Evolutionary conservation across 495 filamentous ascomycete genomes (phyloP), one percentile per base, ranked within the genome.

Genomic region (Lineolata rhizophorae): DNA sequence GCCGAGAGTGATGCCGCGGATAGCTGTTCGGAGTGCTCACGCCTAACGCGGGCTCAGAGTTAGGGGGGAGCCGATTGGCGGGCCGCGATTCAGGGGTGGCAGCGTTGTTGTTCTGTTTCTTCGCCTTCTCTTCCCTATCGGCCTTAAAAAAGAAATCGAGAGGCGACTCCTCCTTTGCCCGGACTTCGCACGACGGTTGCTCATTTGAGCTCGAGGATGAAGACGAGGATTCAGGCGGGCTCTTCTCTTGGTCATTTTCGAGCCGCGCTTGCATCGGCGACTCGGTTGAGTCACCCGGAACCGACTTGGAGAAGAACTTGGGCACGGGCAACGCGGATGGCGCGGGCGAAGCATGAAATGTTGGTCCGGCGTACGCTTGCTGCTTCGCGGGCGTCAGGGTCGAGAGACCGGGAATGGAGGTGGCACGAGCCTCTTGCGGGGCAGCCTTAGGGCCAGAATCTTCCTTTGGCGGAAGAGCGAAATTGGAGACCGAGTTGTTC

Each of bases 331-430:
- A 64, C n/a, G 80, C 68, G 2, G 83, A 85, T 2, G 90, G 77
- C 2, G 83, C 84, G 10, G 87, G 87, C 2, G 87, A 99, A 8
- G 80, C 76, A 48, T 94, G 85, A 51, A 99, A 99, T 0, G 80
- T 90, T 11, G 84, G 78, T 11, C 87, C 87, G 10, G 87, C 87
- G 51, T 93, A 99, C 36, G 79, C 63, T 37, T 65, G 39, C 36
- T 39, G 47, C 27, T 58, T 63, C 12, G 65, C 54, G 15, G 67
- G 64, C 10, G 56, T 56, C 12, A 8, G 22, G 12, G 8, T 26
- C 8, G 8, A 26, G 8, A 8, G 8, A 8, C 22, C 22, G 8
- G 12, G 22, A 26, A 8, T 12, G 22, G 22, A 26, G 22, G 22
- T 8, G 22, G 8, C 8, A 8, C 8, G 8, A 8, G 22, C 12